phyloP scores from a whole-genome alignment of 2,329 filamentous ascomycete genomes.

The Trichoderma sp. region DNA sequence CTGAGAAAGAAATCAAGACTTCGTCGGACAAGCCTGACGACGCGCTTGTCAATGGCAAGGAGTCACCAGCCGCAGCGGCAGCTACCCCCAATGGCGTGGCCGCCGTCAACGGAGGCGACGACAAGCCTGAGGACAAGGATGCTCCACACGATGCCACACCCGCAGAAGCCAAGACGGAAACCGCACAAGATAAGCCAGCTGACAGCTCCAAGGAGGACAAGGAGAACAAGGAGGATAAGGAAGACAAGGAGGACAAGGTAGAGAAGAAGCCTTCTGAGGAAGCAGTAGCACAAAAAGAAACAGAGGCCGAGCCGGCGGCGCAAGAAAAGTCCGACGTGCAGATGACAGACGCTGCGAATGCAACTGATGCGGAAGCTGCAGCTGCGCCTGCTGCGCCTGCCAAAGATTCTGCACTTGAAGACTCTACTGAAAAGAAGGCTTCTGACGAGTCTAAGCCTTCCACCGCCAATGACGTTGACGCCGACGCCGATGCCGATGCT shows the following conservation, averaged over 20 bases:
- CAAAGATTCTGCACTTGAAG: conserved; percentile 11
- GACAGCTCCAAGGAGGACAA: conserved; percentile 17
- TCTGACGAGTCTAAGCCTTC: conserved; percentile 20
- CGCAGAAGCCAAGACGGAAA: not conserved
- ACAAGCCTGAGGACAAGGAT: conserved; percentile 24
- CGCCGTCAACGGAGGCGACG: conserved; percentile 2
- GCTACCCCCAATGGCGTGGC: conserved; percentile 14
- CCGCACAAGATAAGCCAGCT: conserved; percentile 5
- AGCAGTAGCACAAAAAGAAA: not conserved
- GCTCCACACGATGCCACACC: not conserved
- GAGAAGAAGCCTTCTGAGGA: conserved; percentile 18
- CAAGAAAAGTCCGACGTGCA: conserved; percentile 27
- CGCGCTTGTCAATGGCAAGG: conserved; percentile 25
- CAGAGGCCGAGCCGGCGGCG: not conserved
- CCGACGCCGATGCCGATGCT: not conserved
- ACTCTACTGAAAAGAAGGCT: not conserved
- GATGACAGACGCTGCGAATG: conserved; percentile 28
- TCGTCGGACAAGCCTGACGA: conserved; percentile 24
- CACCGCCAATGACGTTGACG: not conserved
- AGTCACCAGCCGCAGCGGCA: conserved; percentile 7
- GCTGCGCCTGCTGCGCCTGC: not conserved
- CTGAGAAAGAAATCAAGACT: conserved; percentile 19
- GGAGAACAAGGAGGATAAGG: conserved; percentile 12
- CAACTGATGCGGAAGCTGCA: not conserved
- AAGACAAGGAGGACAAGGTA: not conserved